Evolutionary conservation across 495 filamentous ascomycete genomes (phyloP).

Genomic region (Penicillium taxi): DNA sequence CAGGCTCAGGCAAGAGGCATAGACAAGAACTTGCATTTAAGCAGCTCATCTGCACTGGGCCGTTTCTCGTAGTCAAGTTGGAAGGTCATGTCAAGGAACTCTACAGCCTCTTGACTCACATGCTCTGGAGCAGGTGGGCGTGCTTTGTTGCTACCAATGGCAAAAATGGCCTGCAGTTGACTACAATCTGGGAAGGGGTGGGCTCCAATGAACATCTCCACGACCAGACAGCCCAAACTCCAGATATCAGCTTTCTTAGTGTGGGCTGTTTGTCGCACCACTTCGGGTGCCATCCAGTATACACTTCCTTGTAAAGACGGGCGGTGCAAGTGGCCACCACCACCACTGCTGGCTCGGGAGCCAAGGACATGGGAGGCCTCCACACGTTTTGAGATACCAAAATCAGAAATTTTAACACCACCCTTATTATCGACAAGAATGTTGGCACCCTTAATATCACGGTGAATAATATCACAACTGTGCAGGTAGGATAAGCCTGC

Average conservation of each 20-base stretch:
- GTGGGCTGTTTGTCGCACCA: slow-evolving; percentile 94
- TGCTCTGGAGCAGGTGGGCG: slow-evolving; percentile 83
- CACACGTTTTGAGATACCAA: slow-evolving; percentile 96
- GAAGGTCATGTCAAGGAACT: slow-evolving; percentile 84
- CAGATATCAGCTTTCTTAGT: slow-evolving; percentile 99
- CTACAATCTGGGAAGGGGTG: slow-evolving; percentile 97
- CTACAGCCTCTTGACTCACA: slow-evolving; percentile 75
- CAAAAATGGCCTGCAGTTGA: slow-evolving; percentile 97
- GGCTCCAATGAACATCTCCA: slow-evolving; percentile 97
- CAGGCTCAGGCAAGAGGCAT: slow-evolving; percentile 47
- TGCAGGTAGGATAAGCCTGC: slow-evolving; percentile 93
- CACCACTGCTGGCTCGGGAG: slow-evolving; percentile 43
- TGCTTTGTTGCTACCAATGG: slow-evolving; percentile 83
- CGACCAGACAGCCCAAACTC: slow-evolving; percentile 92
- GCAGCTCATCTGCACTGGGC: slow-evolving; percentile 83
- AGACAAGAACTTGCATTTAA: slow-evolving; percentile 68
- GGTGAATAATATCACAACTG: slow-evolving; percentile 91
- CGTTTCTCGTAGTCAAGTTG: slow-evolving; percentile 88
- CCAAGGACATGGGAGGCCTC: slow-evolving; percentile 64
- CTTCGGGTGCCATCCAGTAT: slow-evolving; percentile 99
- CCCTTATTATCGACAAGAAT: slow-evolving; percentile 99
- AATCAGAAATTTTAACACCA: slow-evolving; percentile 98
- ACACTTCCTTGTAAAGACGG: slow-evolving; percentile 95
- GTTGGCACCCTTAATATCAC: slow-evolving; percentile 98
- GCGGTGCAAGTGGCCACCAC: slow-evolving; percentile 61